phyloP scores from a whole-genome alignment of 2,329 filamentous ascomycete species.

The Trichoderma afroharzianum region DNA sequence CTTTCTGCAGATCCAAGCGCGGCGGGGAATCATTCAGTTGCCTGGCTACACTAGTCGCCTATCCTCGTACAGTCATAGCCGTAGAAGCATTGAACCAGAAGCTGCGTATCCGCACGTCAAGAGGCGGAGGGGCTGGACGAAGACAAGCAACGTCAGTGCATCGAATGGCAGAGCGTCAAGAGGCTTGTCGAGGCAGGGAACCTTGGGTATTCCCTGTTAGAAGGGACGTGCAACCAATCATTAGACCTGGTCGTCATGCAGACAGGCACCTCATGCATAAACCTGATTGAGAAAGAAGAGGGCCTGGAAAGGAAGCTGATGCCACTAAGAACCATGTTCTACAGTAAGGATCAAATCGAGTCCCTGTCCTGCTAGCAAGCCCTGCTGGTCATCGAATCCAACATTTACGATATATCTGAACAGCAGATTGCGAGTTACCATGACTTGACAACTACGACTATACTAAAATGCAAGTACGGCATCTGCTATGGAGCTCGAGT shows the following conservation, averaged over 20 bases:
- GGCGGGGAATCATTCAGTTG: slow-evolving; percentile 11
- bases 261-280: slow-evolving; percentile 11
- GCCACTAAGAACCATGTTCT: background rate
- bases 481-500: background rate
- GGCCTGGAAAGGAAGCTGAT: slow-evolving; percentile 8
- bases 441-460: background rate
- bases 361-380: background rate
- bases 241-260: background rate
- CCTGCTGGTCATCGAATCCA: background rate
- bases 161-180: background rate
- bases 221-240: background rate
- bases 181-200: background rate
- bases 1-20: slow-evolving; percentile 16
- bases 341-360: background rate
- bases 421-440: background rate
- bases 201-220: background rate
- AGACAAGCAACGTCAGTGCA: background rate
- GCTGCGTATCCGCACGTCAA: slow-evolving; percentile 6
- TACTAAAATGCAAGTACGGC: background rate
- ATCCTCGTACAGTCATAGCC: background rate
- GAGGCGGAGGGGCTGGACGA: background rate
- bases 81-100: background rate
- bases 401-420: background rate
- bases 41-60: background rate
- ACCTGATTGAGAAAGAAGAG: background rate